These are phyloP conservation scores for Diaporthe sp. DNA, from an alignment of 2,329 filamentous ascomycete species.

Conservation along the genomic window DNA sequence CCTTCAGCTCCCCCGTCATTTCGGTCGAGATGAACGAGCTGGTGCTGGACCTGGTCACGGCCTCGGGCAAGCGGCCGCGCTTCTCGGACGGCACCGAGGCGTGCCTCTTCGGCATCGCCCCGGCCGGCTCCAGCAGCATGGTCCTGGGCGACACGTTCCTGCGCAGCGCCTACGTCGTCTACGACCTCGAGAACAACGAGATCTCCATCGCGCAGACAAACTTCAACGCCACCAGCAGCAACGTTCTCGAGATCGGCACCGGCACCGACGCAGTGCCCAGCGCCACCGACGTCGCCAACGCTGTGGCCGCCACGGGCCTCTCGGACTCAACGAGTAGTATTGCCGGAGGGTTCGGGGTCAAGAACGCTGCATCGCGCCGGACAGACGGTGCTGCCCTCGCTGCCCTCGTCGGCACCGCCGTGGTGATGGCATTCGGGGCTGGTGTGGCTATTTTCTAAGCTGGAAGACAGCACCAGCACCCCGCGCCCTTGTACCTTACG, in stretches of 20 bases:
- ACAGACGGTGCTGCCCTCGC: neutral
- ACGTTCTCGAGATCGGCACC: slow-evolving; percentile 68
- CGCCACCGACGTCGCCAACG: slow-evolving; percentile 63
- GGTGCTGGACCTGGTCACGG: slow-evolving; percentile 65
- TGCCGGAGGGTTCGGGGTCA: slow-evolving; percentile 38
- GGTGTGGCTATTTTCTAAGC: slow-evolving; percentile 19
- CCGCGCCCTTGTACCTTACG: neutral
- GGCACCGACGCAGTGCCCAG: slow-evolving; percentile 65
- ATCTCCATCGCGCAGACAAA: slow-evolving; percentile 78
- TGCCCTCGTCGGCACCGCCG: slow-evolving; percentile 16
- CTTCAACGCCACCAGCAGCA: slow-evolving; percentile 67
- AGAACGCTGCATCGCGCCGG: slow-evolving; percentile 27
- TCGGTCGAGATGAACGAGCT: slow-evolving; percentile 71
- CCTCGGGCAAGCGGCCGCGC: slow-evolving; percentile 60
- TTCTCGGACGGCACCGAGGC: slow-evolving; percentile 68
- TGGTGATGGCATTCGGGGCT: slow-evolving; percentile 34
- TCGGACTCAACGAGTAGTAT: slow-evolving; percentile 42
- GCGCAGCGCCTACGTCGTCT: slow-evolving; percentile 81
- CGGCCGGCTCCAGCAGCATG: slow-evolving; percentile 66
- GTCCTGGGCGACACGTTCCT: slow-evolving; percentile 83
- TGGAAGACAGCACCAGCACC: neutral
- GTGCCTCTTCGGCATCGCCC: slow-evolving; percentile 78
- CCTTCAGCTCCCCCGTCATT: slow-evolving; percentile 68
- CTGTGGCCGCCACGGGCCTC: slow-evolving; percentile 64
- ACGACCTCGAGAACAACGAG: slow-evolving; percentile 79